These are phyloP conservation scores for Wickerhamomyces strasburgensis DNA, from an alignment of 805 yeast genomes.

Conservation along the genomic window DNA sequence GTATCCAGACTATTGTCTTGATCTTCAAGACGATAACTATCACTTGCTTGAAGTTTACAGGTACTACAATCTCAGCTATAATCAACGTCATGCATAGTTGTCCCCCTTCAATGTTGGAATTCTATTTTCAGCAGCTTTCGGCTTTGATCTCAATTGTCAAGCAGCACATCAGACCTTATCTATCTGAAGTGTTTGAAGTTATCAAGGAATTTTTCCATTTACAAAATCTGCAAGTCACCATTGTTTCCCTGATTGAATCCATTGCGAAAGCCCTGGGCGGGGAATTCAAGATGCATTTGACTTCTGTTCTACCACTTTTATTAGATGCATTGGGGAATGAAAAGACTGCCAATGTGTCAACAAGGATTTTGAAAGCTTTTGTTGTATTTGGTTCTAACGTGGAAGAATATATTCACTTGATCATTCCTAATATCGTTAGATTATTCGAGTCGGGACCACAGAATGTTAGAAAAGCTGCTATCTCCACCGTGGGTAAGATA, in stretches of 20 bases:
- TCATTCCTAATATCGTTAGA: constrained; percentile 80
- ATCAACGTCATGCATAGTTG: constrained; percentile 78
- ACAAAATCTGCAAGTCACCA: constrained; percentile 67
- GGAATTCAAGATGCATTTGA: constrained; percentile 81
- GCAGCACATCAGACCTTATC: constrained; percentile 82
- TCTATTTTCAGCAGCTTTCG: constrained; percentile 84
- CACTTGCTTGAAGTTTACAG: constrained; percentile 84
- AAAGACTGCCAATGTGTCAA: constrained; percentile 56
- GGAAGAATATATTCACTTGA: constrained; percentile 82
- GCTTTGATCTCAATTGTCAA: constrained; percentile 76
- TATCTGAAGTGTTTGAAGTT: constrained; percentile 68
- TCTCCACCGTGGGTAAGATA: constrained; percentile 77
- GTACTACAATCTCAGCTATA: constrained; percentile 84
- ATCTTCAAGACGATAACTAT: constrained; percentile 86
- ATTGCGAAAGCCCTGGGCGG: constrained; percentile 84
- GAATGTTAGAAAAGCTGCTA: constrained; percentile 63
- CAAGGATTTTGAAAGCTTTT: constrained; percentile 74
- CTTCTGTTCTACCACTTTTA: constrained; percentile 71
- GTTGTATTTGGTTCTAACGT: constrained; percentile 83
- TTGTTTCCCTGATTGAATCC: constrained; percentile 75
- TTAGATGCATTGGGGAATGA: constrained; percentile 74
- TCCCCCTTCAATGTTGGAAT: constrained; percentile 73
- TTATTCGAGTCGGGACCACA: constrained; percentile 68
- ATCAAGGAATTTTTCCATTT: constrained; percentile 67
- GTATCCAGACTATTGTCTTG: constrained; percentile 89